These are phyloP conservation scores for Codiaeum variegatum DNA, from an alignment of 441 rosid species.

Conservation along the genomic window DNA sequence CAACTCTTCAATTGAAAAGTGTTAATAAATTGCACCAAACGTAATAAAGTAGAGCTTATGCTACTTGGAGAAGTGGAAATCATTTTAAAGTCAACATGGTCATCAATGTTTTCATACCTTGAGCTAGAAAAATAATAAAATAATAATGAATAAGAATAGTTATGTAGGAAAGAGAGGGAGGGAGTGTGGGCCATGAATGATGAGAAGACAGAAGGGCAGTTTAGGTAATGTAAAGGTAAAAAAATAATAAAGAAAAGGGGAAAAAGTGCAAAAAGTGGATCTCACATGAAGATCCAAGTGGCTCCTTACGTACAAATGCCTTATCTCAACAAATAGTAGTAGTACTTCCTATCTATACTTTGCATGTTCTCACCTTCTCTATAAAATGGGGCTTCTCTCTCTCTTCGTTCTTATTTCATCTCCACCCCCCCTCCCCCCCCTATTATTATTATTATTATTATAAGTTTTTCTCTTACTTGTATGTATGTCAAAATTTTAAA, in stretches of 20 bases:
- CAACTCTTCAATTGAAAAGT: too few relatives aligned
- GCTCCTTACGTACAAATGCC: constrained; percentile 23
- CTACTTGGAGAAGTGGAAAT: too few relatives aligned
- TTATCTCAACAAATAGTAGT: constrained; percentile 26
- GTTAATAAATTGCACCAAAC: background rate
- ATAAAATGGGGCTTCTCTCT: too few relatives aligned
- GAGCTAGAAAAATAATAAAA: background rate
- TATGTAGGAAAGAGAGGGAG: background rate
- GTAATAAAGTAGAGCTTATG: background rate
- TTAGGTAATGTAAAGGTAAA: background rate
- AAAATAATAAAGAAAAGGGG: background rate
- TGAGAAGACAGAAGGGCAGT: constrained; percentile 11
- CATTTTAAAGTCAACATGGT: too few relatives aligned
- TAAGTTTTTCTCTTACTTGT: too few relatives aligned
- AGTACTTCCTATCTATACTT: background rate
- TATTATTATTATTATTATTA: too few relatives aligned
- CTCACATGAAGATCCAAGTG: constrained; percentile 26
- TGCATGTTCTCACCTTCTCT: too few relatives aligned
- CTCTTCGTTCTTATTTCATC: too few relatives aligned
- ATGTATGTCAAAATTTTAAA: too few relatives aligned
- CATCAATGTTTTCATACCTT: too few relatives aligned
- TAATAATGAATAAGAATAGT: background rate
- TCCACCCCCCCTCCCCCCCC: too few relatives aligned
- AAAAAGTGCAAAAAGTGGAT: constrained; percentile 28
- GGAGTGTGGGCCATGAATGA: constrained; percentile 1